Conservation (phyloP, 2,329 filamentous ascomycete species). For the Penicillium freii region DNA sequence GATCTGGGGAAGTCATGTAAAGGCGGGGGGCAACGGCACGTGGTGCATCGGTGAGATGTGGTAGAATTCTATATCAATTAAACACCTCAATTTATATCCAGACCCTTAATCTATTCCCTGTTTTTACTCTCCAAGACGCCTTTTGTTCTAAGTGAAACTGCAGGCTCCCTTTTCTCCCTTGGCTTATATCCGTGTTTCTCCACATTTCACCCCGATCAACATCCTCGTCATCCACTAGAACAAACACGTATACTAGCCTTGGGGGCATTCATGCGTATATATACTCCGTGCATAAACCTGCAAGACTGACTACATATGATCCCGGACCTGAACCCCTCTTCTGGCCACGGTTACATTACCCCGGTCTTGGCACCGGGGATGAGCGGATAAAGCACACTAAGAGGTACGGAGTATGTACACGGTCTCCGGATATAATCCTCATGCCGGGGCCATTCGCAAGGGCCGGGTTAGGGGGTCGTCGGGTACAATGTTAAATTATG, state of each 20-base stretch:
- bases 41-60: neutral
- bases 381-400: slow-evolving; percentile 1
- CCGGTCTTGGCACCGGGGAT: neutral
- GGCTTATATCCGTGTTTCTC: neutral
- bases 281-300: neutral
- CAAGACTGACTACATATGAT: neutral
- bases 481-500: neutral
- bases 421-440: neutral
- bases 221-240: neutral
- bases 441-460: neutral
- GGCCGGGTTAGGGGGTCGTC: neutral
- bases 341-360: slow-evolving; percentile 1
- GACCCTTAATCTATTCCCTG: too few species aligned
- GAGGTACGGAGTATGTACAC: neutral
- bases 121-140: neutral
- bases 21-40: slow-evolving; percentile 11
- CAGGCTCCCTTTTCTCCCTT: neutral
- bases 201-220: neutral
- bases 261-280: neutral
- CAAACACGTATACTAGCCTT: neutral
- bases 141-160: neutral
- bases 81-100: neutral
- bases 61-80: neutral
- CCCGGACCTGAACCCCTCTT: neutral
- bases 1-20: slow-evolving; percentile 11